phyloP scores from a whole-genome alignment of 2,329 filamentous ascomycete species.

The Penicillium sp. region DNA sequence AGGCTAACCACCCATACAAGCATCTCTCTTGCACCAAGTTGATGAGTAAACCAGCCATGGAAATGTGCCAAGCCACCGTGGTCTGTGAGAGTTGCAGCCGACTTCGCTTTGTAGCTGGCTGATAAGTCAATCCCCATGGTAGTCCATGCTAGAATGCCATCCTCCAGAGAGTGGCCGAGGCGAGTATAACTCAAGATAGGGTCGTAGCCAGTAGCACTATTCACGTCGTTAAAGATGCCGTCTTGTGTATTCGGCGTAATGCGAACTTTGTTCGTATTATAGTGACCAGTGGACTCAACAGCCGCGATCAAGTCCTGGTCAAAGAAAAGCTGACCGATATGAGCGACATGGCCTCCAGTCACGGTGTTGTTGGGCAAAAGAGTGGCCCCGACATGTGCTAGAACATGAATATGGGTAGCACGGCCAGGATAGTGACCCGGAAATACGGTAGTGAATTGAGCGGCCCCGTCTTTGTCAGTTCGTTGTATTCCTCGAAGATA shows the following conservation, averaged over 20 bases:
- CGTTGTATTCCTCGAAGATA: constrained; percentile 53
- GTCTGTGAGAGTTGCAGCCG: neutral
- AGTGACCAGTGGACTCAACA: constrained; percentile 55
- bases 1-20: neutral
- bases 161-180: neutral
- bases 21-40: neutral
- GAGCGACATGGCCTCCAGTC: constrained; percentile 57
- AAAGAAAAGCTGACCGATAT: constrained; percentile 67
- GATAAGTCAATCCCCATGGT: neutral
- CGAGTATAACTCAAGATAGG: neutral
- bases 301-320: constrained; percentile 60
- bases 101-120: neutral
- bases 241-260: constrained; percentile 52
- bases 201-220: neutral
- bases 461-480: constrained; percentile 50
- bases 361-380: constrained; percentile 45
- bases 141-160: neutral
- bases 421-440: constrained; percentile 54
- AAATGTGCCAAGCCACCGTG: neutral
- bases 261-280: constrained; percentile 33
- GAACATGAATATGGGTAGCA: constrained; percentile 40
- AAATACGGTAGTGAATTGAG: constrained; percentile 50
- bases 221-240: constrained; percentile 41
- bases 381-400: constrained; percentile 38
- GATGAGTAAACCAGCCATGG: neutral